Base-by-base conservation (phyloP, 805 yeast species). In the Lipomyces sp. region DNA sequence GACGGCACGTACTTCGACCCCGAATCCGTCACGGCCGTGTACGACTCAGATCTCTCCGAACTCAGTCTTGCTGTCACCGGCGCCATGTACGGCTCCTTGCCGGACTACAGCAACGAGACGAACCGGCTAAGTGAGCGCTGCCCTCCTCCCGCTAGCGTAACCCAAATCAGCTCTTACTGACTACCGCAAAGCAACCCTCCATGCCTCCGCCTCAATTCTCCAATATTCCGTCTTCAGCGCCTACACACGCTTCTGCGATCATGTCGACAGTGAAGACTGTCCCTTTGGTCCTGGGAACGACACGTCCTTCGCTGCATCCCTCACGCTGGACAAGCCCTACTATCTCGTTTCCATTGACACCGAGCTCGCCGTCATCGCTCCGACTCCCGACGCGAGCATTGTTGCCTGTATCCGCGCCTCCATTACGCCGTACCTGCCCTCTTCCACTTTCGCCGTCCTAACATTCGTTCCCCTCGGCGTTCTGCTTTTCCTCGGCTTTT, bases 361-460 rank as follows among this genome's bases (percentile, higher is more conserved):
- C 29, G 49, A 55, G 14, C 43, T 66, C 14, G 53, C 49, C 29
- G 62, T 65, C 29, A 60, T 66, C n/a, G 59, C 57, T 34, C 61
- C 68, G 10, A 38, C 58, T 4, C 49, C 45, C 5, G 53, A 55
- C 26, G 65, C 68, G 1, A 35, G 45, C 14, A 53, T 63, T 11
- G 60, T 81, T 10, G 80, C 79, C 1, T 83, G 86, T 54, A 65
- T 74, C 19, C 59, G 65, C 16, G 65, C 76, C 4, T 71, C 72
- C 55, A 73, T 78, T 5, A 78, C 84, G 1, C 82, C 84, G 0
- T 71, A 65, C 6, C 65, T 78, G 16, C 65, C 71, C 3, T 45
- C 55, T 7, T 58, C 70, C n/a, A 65, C 78, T 4, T 63, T 73
- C 23, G 60, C 63, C 4, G 74, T 75, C 5, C 67, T 78, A 4